Conservation (phyloP, 148 eudicot genomes). For the Oxyria digyna region DNA sequence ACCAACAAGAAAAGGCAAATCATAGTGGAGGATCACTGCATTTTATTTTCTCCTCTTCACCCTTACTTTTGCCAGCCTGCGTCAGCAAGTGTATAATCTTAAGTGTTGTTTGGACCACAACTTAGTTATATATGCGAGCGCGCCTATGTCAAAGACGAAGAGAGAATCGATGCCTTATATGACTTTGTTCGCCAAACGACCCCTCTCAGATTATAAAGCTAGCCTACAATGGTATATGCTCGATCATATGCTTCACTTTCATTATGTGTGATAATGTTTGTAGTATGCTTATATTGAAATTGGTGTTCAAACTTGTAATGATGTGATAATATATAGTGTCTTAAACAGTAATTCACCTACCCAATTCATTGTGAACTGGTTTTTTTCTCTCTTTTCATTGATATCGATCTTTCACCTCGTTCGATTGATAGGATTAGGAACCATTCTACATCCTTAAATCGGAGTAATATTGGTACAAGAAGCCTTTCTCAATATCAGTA, state of each 20-base stretch:
- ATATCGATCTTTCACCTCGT: no score
- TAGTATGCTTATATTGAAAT: no score
- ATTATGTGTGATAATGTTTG: no score
- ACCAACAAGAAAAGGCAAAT: slow-evolving; percentile 6
- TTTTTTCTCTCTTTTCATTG: no score
- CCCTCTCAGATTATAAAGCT: background rate
- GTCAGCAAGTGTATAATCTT: background rate
- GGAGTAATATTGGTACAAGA: no score
- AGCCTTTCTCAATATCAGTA: no score
- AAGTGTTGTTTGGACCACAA: slow-evolving; percentile 3
- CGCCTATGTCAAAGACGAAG: background rate
- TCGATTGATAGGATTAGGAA: no score
- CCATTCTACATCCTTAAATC: no score
- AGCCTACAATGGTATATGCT: background rate
- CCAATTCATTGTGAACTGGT: no score
- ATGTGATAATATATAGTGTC: no score
- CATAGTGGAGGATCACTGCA: slow-evolving; percentile 7
- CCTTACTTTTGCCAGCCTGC: background rate
- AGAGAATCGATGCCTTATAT: background rate
- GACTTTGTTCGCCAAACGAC: background rate
- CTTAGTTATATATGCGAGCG: background rate
- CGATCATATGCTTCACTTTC: background rate
- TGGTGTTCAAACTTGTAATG: no score
- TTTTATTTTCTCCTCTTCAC: background rate
- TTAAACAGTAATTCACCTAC: background rate